Percentiles rank a stretch among this genome's conserved stretches.
Conservation (phyloP, 2,329 filamentous ascomycete species). For the Ophiosphaerella herpotricha region DNA sequence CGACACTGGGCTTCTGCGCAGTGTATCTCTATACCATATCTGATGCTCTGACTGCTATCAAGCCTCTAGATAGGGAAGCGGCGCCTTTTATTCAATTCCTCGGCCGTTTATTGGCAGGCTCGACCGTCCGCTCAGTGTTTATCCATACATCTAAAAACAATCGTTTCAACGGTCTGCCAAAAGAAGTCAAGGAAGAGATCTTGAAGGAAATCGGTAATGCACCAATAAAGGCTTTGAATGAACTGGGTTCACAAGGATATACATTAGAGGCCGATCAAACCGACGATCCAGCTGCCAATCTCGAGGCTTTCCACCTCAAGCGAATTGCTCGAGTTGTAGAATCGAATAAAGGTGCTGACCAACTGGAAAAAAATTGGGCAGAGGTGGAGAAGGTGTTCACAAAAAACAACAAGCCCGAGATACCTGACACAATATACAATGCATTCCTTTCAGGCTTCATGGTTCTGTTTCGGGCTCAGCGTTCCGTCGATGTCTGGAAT, state of each 20-base stretch:
- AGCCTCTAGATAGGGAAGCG: conserved; percentile 24
- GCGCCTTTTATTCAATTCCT: conserved; percentile 36
- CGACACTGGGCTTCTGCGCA: conserved; percentile 34
- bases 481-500: conserved; percentile 62
- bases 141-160: conserved; percentile 10
- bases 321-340: conserved; percentile 33
- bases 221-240: conserved; percentile 26
- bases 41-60: conserved; percentile 18
- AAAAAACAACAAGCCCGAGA: conserved; percentile 7
- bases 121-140: conserved; percentile 19
- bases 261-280: conserved; percentile 1
- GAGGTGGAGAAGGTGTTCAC: conserved; percentile 25
- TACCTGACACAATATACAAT: conserved; percentile 46
- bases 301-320: conserved; percentile 30
- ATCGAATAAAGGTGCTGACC: conserved; percentile 12
- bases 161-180: conserved; percentile 19
- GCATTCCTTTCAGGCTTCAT: conserved; percentile 56
- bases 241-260: conserved; percentile 12
- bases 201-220: conserved; percentile 25
- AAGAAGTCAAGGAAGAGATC: conserved; percentile 17
- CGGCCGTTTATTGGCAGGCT: conserved; percentile 26
- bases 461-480: conserved; percentile 46
- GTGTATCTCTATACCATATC: conserved; percentile 38
- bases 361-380: conserved; percentile 32
- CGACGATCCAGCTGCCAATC: conserved; percentile 14